Evolutionary conservation across 176 grass and related monocot genomes (phyloP).

Genomic region (Musa schizocarpa): DNA sequence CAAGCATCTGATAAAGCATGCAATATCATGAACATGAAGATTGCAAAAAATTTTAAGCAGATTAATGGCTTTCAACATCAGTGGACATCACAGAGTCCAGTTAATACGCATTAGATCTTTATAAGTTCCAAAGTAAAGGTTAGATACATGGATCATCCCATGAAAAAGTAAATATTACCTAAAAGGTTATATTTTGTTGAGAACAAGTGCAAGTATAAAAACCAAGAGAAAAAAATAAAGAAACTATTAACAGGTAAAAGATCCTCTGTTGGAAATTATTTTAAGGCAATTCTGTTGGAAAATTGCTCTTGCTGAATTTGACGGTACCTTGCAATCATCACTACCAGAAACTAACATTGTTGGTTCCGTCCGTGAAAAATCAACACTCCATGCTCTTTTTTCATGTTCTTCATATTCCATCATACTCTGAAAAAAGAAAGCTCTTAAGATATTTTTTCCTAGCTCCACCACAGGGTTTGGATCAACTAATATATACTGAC

Average conservation of each 20-base stretch:
- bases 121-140: no score
- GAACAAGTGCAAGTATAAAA: neutral
- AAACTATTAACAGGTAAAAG: neutral
- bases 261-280: neutral
- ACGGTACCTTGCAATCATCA: slow-evolving; percentile 97
- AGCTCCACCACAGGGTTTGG: slow-evolving; percentile 2
- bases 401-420: slow-evolving; percentile 99
- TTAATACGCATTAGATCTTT: no score
- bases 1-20: no score
- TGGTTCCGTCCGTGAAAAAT: slow-evolving; percentile 91
- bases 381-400: slow-evolving; percentile 99
- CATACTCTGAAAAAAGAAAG: slow-evolving; percentile 53
- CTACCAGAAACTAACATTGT: slow-evolving; percentile 94
- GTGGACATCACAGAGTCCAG: no score
- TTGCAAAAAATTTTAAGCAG: no score
- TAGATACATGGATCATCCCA: no score
- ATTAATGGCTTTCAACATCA: no score
- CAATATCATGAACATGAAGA: no score
- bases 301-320: neutral
- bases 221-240: neutral
- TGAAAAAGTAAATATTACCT: no score
- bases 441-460: slow-evolving; percentile 8
- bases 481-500: slow-evolving; percentile 9
- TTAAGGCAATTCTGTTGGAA: neutral
- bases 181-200: no score